These are phyloP conservation scores for Thermomucor indicae-seudaticae DNA, from an alignment of 371 early-diverging fungal genomes.

Conservation along the genomic window DNA sequence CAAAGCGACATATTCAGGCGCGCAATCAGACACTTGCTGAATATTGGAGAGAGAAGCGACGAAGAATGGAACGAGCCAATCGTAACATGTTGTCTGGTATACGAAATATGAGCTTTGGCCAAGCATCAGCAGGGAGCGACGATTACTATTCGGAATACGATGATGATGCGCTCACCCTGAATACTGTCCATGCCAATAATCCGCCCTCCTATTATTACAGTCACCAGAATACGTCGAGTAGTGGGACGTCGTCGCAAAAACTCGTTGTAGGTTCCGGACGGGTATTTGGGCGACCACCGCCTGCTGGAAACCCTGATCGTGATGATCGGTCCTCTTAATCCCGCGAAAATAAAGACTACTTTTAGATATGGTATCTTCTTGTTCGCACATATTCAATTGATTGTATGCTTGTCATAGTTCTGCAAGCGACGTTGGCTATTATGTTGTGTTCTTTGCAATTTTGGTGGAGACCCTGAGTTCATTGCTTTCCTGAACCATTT, in stretches of 20 bases:
- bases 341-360: too few relatives aligned
- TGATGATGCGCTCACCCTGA: conserved; percentile 29
- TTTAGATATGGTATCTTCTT: too few relatives aligned
- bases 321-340: too few relatives aligned
- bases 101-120: conserved; percentile 20
- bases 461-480: too few relatives aligned
- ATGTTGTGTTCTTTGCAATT: too few relatives aligned
- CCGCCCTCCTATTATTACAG: too few relatives aligned
- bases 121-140: conserved; percentile 4
- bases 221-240: too few relatives aligned
- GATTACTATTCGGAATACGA: conserved; percentile 13
- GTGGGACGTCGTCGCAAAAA: not conserved
- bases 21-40: conserved; percentile 43
- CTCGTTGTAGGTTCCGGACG: conserved; percentile 25
- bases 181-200: too few relatives aligned
- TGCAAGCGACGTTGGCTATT: too few relatives aligned
- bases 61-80: conserved; percentile 47
- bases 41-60: conserved; percentile 43
- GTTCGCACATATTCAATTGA: too few relatives aligned
- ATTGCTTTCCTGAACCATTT: too few relatives aligned
- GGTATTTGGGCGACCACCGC: conserved; percentile 43
- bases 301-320: conserved; percentile 7
- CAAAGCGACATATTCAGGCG: conserved; percentile 39
- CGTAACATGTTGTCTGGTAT: conserved; percentile 40
- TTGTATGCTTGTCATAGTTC: too few relatives aligned